Base-by-base conservation (phyloP, 2,329 filamentous ascomycete species). In the Cladosporium sp. region DNA sequence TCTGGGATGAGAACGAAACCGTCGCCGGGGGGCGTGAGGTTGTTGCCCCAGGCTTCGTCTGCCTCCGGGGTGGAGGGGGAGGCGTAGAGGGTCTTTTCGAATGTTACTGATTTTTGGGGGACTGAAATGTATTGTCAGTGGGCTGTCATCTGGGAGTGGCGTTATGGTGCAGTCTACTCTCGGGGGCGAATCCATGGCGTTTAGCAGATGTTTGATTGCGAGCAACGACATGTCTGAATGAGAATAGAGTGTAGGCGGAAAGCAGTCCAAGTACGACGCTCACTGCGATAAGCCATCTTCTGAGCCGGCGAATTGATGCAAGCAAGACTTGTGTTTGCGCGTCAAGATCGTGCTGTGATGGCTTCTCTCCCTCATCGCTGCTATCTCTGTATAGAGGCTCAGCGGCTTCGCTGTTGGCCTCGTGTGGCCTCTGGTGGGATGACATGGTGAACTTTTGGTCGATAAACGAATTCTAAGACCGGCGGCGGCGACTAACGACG, bases 1-100 rank as follows among this genome's bases (percentile, higher is more conserved):
- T 75, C 68, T 51, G 68, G 30, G 59, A 78, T 65, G 55, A 73
- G 70, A 57, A 78, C 68, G 68, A 77, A 78, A 58, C 76, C 77
- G 60, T 76, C 72, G 36, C 75, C 76, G 7, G 68, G 70, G 4
- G 75, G 75, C 41, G 71, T 68, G 38, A 76, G 63, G 26, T 64
- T 38, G 4, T 66, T 65, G 15, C 59, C 65, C 74, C 74, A 77
- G n/a, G 74, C 74, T 59, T 66, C 65, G 64, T 75, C 74, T 15
- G 70, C 68, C 32, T 73, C 67, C 10, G 66, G 67, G 3, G 68
- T 69, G 3, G 71, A 71, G 18, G 69, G 59, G 14, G 61, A 65
- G 41, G 73, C 70, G 66, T 72, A 77, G 30, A 68, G 57, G 49
- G 75, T 66, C 49, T 62, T 68, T 12, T 73, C 68, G 61, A 76